These are phyloP conservation scores for Citrus unshiu DNA, from an alignment of 345 rosid species.

Conservation along the genomic window DNA sequence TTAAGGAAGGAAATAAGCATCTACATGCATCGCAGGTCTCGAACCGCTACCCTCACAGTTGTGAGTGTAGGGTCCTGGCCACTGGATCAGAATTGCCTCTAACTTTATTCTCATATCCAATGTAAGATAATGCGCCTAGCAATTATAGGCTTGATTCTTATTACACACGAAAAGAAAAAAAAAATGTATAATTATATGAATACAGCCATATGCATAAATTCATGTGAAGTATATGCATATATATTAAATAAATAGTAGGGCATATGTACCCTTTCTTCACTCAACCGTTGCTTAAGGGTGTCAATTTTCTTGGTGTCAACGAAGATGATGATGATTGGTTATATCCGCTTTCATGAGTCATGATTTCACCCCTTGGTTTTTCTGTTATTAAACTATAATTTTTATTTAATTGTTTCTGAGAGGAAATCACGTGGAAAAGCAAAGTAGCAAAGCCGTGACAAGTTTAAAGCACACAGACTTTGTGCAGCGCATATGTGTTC, in stretches of 20 bases:
- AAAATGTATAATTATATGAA: neutral
- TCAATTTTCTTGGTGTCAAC: constrained; percentile 37
- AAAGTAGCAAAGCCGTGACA: constrained; percentile 6
- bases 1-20: too few species aligned
- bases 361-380: neutral
- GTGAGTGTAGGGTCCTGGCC: too few species aligned
- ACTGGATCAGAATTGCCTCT: too few species aligned
- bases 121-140: too few species aligned
- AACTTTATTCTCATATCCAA: too few species aligned
- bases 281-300: constrained; percentile 23
- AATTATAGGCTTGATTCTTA: neutral
- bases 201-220: neutral
- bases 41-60: too few species aligned
- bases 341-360: constrained; percentile 24
- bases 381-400: neutral
- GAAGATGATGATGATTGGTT: constrained; percentile 32
- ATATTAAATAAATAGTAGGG: too few species aligned
- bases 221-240: too few species aligned
- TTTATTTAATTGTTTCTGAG: neutral
- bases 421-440: constrained; percentile 44
- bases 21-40: too few species aligned
- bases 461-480: constrained; percentile 13
- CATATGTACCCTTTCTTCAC: constrained; percentile 15
- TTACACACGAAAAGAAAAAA: too few species aligned
- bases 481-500: neutral